Percentiles rank a stretch among this genome's conserved stretches.
These are phyloP conservation scores for Haplosporangium sp. DNA, from an alignment of 371 early-diverging fungal genomes.

Conservation along the genomic window DNA sequence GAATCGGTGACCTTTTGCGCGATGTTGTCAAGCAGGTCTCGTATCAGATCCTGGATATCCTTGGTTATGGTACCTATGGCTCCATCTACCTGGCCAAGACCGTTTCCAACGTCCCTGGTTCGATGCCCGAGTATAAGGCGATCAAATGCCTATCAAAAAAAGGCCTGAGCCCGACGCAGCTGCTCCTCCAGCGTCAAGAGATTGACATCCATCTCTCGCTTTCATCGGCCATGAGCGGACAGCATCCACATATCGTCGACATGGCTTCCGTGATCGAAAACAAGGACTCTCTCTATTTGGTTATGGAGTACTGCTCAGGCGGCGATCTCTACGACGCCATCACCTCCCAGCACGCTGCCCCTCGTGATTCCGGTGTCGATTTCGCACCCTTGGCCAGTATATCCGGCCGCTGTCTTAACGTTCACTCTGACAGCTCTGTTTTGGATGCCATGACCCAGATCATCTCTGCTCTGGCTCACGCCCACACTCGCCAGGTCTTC, in stretches of 20 bases:
- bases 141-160: constrained; percentile 79
- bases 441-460: constrained; percentile 65
- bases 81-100: constrained; percentile 69
- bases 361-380: constrained; percentile 55
- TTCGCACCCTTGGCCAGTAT: constrained; percentile 32
- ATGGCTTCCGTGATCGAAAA: constrained; percentile 66
- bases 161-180: constrained; percentile 68
- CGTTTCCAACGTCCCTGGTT: constrained; percentile 20
- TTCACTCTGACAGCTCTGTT: constrained; percentile 55
- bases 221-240: constrained; percentile 35
- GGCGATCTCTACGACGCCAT: constrained; percentile 75
- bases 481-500: constrained; percentile 67
- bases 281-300: constrained; percentile 61
- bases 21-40: constrained; percentile 19
- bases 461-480: constrained; percentile 64
- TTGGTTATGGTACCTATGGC: constrained; percentile 74
- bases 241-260: constrained; percentile 76
- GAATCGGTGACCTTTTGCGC: constrained; percentile 51
- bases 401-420: constrained; percentile 29
- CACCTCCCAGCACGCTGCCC: constrained; percentile 56
- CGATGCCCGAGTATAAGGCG: constrained; percentile 63
- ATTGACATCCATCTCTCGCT: constrained; percentile 76
- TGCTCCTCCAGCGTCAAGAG: constrained; percentile 78
- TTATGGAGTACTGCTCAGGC: constrained; percentile 73
- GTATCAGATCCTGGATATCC: constrained; percentile 60